phyloP scores from a whole-genome alignment of 169 alveolate genomes.

The Plasmodium gaboni region DNA sequence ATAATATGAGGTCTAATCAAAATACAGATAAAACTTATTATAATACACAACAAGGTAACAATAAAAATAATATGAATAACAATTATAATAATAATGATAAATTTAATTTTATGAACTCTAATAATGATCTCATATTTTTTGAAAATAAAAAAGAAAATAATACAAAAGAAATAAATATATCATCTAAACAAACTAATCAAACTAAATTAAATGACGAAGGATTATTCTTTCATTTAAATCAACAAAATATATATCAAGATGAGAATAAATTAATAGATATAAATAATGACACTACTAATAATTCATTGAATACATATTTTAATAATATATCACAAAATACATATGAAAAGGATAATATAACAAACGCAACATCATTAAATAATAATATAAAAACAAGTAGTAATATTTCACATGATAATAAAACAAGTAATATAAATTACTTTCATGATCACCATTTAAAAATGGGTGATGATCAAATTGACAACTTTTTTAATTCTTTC shows the following conservation, averaged over 20 bases:
- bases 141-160: constrained; percentile 12
- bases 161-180: neutral
- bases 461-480: constrained; percentile 27
- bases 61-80: too few relatives aligned
- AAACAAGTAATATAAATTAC: neutral
- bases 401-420: neutral
- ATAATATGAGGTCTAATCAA: too few relatives aligned
- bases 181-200: neutral
- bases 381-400: neutral
- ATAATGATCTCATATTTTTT: constrained; percentile 1
- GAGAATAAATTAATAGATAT: constrained; percentile 1
- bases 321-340: neutral
- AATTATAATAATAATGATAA: too few relatives aligned
- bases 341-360: neutral
- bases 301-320: neutral
- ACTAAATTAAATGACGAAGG: neutral
- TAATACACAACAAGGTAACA: too few relatives aligned
- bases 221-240: too few relatives aligned
- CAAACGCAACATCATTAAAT: neutral
- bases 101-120: too few relatives aligned
- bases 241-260: neutral
- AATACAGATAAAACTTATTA: too few relatives aligned
- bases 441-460: neutral
- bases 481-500: constrained; percentile 45
- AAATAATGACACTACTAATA: constrained; percentile 3